Evolutionary conservation across 306 rosid species (phyloP).

Genomic region (Casuarina equisetifolia): DNA sequence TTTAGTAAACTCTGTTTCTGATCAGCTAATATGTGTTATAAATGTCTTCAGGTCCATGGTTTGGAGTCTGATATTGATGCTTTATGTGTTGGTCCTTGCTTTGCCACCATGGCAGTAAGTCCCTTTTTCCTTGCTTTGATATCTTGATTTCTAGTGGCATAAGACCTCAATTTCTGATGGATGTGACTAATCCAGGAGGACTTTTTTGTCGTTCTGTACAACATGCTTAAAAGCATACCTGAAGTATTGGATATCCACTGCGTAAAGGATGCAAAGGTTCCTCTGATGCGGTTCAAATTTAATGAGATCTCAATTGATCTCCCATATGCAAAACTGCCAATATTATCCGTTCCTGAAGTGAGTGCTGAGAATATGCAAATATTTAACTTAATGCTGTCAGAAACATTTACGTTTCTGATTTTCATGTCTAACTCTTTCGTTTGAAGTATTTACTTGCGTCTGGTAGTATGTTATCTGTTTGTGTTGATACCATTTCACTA

Average conservation of each 20-base stretch:
- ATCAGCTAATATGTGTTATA: background rate
- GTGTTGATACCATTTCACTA: background rate
- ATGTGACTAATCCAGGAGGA: constrained; percentile 39
- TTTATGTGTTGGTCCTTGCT: constrained; percentile 49
- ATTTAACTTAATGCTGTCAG: background rate
- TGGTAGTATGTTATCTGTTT: background rate
- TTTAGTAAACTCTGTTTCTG: background rate
- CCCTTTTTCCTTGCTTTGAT: constrained; percentile 8
- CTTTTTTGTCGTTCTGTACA: constrained; percentile 38
- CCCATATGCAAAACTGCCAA: constrained; percentile 38
- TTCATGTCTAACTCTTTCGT: constrained; percentile 8
- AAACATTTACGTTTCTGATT: constrained; percentile 12
- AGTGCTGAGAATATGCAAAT: constrained; percentile 14
- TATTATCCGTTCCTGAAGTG: constrained; percentile 49
- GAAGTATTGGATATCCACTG: constrained; percentile 44
- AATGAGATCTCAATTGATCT: constrained; percentile 52
- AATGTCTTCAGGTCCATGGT: constrained; percentile 41
- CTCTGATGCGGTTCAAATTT: constrained; percentile 46
- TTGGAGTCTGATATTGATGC: constrained; percentile 51
- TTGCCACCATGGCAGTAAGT: constrained; percentile 44
- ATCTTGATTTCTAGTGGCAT: constrained; percentile 2
- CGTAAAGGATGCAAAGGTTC: constrained; percentile 53
- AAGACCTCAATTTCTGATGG: constrained; percentile 1
- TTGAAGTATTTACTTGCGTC: constrained; percentile 16
- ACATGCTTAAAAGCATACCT: constrained; percentile 40